A percentile compares a stretch with the other conserved stretches of the same genome.
Evolutionary conservation across 371 early-diverging fungal species (phyloP).

Genomic region (Batrachochytrium dendrobatidis): DNA sequence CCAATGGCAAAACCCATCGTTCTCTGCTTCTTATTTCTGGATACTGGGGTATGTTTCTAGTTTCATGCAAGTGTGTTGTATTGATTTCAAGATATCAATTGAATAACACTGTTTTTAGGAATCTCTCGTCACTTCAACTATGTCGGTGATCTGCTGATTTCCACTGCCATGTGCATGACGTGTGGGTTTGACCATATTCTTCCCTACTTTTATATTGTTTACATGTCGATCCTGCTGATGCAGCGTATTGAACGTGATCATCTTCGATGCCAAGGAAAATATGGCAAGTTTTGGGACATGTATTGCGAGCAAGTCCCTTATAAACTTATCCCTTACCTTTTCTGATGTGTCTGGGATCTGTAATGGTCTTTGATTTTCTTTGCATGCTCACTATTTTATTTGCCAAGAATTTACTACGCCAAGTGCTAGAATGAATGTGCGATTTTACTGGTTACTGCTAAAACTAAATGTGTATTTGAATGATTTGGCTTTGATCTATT

Average conservation of each 20-base stretch:
- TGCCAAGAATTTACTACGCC: too few species aligned
- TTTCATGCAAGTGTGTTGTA: neutral
- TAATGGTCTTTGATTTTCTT: too few species aligned
- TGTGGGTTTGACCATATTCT: constrained; percentile 53
- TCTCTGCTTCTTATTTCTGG: constrained; percentile 62
- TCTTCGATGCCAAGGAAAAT: constrained; percentile 59
- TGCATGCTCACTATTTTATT: too few species aligned
- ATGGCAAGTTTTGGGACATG: constrained; percentile 68
- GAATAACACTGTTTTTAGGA: constrained; percentile 14
- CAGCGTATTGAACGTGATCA: constrained; percentile 61
- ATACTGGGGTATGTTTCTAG: constrained; percentile 55
- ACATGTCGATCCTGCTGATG: constrained; percentile 59
- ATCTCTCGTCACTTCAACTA: constrained; percentile 76
- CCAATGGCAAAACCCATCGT: constrained; percentile 61
- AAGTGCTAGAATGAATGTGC: too few species aligned
- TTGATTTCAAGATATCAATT: neutral
- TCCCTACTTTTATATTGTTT: constrained; percentile 68
- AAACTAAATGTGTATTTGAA: too few species aligned
- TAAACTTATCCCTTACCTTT: constrained; percentile 32
- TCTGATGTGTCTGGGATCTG: constrained; percentile 34
- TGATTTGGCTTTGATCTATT: too few species aligned
- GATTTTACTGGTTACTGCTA: too few species aligned
- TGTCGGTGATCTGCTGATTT: constrained; percentile 63
- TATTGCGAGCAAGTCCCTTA: constrained; percentile 55
- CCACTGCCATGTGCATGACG: constrained; percentile 59